These are phyloP conservation scores for Arthroderma uncinatum DNA, from an alignment of 2,329 filamentous ascomycete species.

Conservation along the genomic window DNA sequence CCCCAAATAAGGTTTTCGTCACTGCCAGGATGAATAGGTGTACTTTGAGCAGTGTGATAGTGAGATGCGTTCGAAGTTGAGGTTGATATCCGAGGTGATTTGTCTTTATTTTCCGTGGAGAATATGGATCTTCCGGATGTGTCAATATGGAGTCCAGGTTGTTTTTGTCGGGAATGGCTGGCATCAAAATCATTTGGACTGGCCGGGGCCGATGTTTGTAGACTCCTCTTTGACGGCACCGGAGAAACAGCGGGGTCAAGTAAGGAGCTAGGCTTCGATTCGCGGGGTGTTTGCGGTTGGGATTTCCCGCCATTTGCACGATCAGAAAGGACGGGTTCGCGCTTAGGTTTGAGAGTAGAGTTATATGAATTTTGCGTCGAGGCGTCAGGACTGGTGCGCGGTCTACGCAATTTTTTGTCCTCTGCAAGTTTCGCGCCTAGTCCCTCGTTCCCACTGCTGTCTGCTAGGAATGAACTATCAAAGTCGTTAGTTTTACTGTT, in stretches of 20 bases:
- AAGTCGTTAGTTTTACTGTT: slow-evolving; percentile 11
- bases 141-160: not conserved
- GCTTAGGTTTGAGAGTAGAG: not conserved
- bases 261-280: not conserved
- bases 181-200: not conserved
- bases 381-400: not conserved
- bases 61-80: slow-evolving; percentile 36
- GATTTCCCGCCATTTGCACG: not conserved
- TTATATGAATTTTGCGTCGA: not conserved
- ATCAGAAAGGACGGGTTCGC: not conserved
- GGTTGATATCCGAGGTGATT: slow-evolving; percentile 24
- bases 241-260: not conserved
- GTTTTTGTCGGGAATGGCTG: not conserved
- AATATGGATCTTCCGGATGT: not conserved
- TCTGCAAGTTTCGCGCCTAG: slow-evolving; percentile 8
- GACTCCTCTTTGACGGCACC: not conserved
- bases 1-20: not conserved
- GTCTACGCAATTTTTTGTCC: not conserved
- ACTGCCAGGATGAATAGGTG: slow-evolving; percentile 28
- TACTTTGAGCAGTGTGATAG: slow-evolving; percentile 37
- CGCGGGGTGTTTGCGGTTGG: not conserved
- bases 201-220: not conserved
- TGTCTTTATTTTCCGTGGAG: slow-evolving; percentile 2
- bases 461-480: slow-evolving; percentile 26
- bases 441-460: slow-evolving; percentile 28